A percentile compares a stretch with the other conserved stretches of the same genome.
These are phyloP conservation scores for Chlamydomonas schloesseri DNA, from an alignment of 139 green algal species.

Conservation along the genomic window DNA sequence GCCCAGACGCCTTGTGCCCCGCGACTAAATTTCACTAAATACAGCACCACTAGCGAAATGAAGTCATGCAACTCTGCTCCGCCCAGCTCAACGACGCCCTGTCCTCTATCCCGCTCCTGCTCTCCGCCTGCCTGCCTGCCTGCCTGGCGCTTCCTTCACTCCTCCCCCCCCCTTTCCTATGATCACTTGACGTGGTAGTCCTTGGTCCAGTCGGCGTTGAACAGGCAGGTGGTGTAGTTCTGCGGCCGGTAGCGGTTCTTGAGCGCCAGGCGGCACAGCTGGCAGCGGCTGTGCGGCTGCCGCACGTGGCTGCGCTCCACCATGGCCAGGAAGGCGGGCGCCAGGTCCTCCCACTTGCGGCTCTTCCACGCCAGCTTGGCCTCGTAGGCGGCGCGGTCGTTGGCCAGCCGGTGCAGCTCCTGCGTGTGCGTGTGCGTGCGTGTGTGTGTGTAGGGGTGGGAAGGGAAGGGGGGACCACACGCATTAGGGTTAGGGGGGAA, in stretches of 20 bases:
- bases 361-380: slow-evolving; percentile 50
- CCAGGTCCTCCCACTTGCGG: slow-evolving; percentile 8
- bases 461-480: too few relatives aligned
- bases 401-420: slow-evolving; percentile 35
- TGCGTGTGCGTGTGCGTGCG: not conserved
- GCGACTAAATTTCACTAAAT: too few relatives aligned
- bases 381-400: slow-evolving; percentile 25
- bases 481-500: too few relatives aligned
- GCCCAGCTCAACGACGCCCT: too few relatives aligned
- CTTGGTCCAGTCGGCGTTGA: slow-evolving; percentile 11
- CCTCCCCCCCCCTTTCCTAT: too few relatives aligned
- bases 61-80: too few relatives aligned
- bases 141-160: too few relatives aligned
- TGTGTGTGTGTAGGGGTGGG: too few relatives aligned
- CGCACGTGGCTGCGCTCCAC: slow-evolving; percentile 3
- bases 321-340: slow-evolving; percentile 6
- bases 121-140: too few relatives aligned
- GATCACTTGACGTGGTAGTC: slow-evolving; percentile 12
- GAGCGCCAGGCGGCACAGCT: slow-evolving; percentile 19
- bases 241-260: not conserved
- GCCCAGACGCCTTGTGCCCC: too few relatives aligned
- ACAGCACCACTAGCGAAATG: too few relatives aligned
- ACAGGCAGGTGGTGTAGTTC: slow-evolving; percentile 43
- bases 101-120: too few relatives aligned
- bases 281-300: slow-evolving; percentile 38